Evolutionary conservation across 2,329 filamentous ascomycete species (phyloP).

Genomic region (Curvularia hawaiiensis): DNA sequence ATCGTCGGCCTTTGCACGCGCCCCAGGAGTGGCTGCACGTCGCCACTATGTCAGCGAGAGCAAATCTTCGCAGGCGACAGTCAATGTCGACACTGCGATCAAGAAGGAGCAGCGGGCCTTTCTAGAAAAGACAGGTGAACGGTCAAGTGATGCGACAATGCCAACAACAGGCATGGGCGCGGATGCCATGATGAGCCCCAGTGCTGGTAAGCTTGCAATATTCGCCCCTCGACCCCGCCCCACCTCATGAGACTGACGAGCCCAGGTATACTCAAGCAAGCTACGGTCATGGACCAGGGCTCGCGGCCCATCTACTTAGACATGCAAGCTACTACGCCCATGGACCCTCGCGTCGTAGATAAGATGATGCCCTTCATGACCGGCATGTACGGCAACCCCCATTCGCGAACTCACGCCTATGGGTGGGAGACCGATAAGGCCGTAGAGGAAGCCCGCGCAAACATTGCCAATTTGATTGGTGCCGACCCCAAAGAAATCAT

Average conservation of each 20-base stretch:
- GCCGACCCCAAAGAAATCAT: slow-evolving; percentile 98
- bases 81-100: slow-evolving; percentile 82
- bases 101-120: slow-evolving; percentile 86
- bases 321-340: slow-evolving; percentile 96
- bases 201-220: slow-evolving; percentile 60
- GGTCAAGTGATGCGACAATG: slow-evolving; percentile 62
- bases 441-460: slow-evolving; percentile 81
- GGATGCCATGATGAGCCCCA: slow-evolving; percentile 78
- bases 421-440: slow-evolving; percentile 98
- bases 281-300: slow-evolving; percentile 90
- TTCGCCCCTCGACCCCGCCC: slow-evolving; percentile 9
- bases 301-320: slow-evolving; percentile 95
- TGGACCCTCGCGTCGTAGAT: slow-evolving; percentile 92
- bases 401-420: slow-evolving; percentile 96
- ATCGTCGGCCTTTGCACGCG: slow-evolving; percentile 47
- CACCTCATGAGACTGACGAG: slow-evolving; percentile 21
- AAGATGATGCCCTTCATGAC: slow-evolving; percentile 96
- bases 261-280: slow-evolving; percentile 82
- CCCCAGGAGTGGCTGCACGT: slow-evolving; percentile 50
- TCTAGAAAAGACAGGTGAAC: slow-evolving; percentile 60
- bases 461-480: slow-evolving; percentile 86
- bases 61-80: slow-evolving; percentile 78
- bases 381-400: slow-evolving; percentile 93
- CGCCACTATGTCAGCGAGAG: slow-evolving; percentile 85
- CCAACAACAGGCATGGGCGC: slow-evolving; percentile 63